phyloP scores from a whole-genome alignment of 2,329 filamentous ascomycete genomes.

The Penicillium hesseltinei region DNA sequence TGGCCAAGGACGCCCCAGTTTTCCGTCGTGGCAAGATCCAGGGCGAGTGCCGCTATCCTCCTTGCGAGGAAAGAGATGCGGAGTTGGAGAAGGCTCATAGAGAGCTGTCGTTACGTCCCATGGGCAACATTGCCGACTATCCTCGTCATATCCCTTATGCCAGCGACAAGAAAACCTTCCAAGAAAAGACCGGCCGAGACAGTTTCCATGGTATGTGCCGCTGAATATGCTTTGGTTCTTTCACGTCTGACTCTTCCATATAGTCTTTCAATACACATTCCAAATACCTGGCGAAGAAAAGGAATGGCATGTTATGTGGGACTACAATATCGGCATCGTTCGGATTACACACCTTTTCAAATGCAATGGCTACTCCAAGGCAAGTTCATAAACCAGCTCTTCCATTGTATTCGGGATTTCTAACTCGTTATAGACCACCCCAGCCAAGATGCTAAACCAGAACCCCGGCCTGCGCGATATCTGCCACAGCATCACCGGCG shows the following conservation, averaged over 20 bases:
- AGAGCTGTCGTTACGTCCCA: constrained; percentile 64
- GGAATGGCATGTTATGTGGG: constrained; percentile 85
- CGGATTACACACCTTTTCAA: constrained; percentile 96
- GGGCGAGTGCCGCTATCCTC: constrained; percentile 69
- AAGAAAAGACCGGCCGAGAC: constrained; percentile 79
- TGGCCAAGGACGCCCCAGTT: constrained; percentile 63
- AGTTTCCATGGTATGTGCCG: constrained; percentile 72
- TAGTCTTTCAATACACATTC: constrained; percentile 69
- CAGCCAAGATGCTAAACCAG: constrained; percentile 73
- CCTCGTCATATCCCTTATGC: constrained; percentile 86
- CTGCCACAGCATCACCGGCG: constrained; percentile 91
- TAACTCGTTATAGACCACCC: constrained; percentile 65
- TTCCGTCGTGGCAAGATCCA: constrained; percentile 62
- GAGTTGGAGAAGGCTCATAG: constrained; percentile 58
- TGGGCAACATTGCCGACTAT: constrained; percentile 58
- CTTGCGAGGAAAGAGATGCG: constrained; percentile 66
- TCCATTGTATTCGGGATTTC: not conserved
- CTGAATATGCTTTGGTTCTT: not conserved
- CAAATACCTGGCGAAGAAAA: constrained; percentile 64
- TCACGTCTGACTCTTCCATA: constrained; percentile 5
- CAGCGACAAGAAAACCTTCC: constrained; percentile 88
- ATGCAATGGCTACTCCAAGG: constrained; percentile 83
- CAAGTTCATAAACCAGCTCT: constrained; percentile 38
- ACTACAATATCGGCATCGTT: constrained; percentile 91
- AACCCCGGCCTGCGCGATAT: constrained; percentile 87